phyloP scores from a whole-genome alignment of 2,329 filamentous ascomycete species.

The Stemphylium beticola region DNA sequence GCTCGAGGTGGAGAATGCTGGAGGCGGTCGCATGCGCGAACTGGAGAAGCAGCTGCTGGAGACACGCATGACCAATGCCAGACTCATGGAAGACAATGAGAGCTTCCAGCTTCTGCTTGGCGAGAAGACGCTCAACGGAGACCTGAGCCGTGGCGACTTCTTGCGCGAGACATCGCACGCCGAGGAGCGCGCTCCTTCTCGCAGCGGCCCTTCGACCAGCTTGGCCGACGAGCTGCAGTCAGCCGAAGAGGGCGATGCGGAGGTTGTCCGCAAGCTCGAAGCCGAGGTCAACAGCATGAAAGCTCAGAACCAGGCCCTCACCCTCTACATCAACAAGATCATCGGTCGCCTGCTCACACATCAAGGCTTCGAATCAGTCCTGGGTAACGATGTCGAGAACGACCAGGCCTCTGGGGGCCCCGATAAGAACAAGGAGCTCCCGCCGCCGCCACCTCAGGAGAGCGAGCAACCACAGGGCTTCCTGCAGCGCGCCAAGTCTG shows the following conservation, averaged over 20 bases:
- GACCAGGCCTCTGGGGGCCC: slow-evolving; percentile 33
- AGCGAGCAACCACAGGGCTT: slow-evolving; percentile 54
- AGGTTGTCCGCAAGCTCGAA: slow-evolving; percentile 70
- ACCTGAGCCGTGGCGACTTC: slow-evolving; percentile 84
- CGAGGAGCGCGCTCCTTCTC: slow-evolving; percentile 42
- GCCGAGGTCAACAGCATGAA: slow-evolving; percentile 78
- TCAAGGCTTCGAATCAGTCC: slow-evolving; percentile 91
- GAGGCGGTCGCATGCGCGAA: slow-evolving; percentile 84
- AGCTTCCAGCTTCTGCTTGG: slow-evolving; percentile 94
- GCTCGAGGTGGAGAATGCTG: slow-evolving; percentile 91
- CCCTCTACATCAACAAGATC: slow-evolving; percentile 98
- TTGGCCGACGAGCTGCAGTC: slow-evolving; percentile 85
- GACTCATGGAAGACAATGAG: slow-evolving; percentile 98
- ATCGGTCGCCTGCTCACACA: slow-evolving; percentile 93
- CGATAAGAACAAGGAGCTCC: slow-evolving; percentile 83
- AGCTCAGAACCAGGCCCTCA: slow-evolving; percentile 96
- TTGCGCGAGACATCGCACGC: slow-evolving; percentile 59
- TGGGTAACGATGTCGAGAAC: slow-evolving; percentile 72
- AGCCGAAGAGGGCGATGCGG: slow-evolving; percentile 58
- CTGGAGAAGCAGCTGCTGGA: slow-evolving; percentile 91
- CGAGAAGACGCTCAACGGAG: slow-evolving; percentile 93
- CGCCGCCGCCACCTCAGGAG: slow-evolving; percentile 70
- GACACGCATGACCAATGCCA: slow-evolving; percentile 91
- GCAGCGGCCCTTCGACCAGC: slow-evolving; percentile 46
- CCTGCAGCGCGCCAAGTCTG: slow-evolving; percentile 66